Evolutionary conservation across 805 yeast species (phyloP).

Genomic region (Komagataella mondaviorum): DNA sequence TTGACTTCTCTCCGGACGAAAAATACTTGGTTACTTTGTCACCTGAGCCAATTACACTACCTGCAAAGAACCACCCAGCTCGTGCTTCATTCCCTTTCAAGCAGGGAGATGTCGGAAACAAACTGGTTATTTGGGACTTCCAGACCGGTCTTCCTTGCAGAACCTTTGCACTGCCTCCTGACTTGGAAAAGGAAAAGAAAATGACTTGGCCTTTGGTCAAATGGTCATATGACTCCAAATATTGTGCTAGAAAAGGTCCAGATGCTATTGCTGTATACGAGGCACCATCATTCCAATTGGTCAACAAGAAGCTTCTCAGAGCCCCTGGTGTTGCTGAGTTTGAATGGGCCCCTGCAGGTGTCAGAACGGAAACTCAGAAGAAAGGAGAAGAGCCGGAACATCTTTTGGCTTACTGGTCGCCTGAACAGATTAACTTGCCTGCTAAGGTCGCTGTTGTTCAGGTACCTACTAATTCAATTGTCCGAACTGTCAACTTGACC

Average conservation of each 20-base stretch:
- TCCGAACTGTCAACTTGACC: constrained; percentile 87
- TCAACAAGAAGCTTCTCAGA: constrained; percentile 78
- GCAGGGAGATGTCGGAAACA: constrained; percentile 83
- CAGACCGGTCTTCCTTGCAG: constrained; percentile 71
- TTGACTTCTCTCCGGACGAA: constrained; percentile 90
- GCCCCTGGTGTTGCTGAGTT: constrained; percentile 81
- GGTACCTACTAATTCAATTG: constrained; percentile 66
- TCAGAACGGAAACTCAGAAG: constrained; percentile 42
- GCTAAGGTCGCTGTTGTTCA: constrained; percentile 90
- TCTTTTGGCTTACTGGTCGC: constrained; percentile 90
- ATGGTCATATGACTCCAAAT: constrained; percentile 89
- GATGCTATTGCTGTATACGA: constrained; percentile 89
- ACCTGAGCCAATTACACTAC: constrained; percentile 64
- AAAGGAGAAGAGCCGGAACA: constrained; percentile 42
- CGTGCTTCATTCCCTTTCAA: constrained; percentile 69
- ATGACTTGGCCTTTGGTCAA: constrained; percentile 93
- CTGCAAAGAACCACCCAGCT: constrained; percentile 52
- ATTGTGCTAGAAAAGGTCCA: constrained; percentile 91
- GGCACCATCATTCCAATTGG: constrained; percentile 56
- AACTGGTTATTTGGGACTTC: constrained; percentile 87
- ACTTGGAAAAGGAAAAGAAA: constrained; percentile 47
- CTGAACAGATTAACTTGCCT: constrained; percentile 79
- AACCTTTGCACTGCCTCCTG: constrained; percentile 82
- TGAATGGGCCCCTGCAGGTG: constrained; percentile 89
- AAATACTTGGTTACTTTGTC: constrained; percentile 83